A percentile compares a stretch with the other conserved stretches of the same genome.
phyloP scores from a whole-genome alignment of 2,329 filamentous ascomycete genomes.

The Myriosclerotinia duriaeana region DNA sequence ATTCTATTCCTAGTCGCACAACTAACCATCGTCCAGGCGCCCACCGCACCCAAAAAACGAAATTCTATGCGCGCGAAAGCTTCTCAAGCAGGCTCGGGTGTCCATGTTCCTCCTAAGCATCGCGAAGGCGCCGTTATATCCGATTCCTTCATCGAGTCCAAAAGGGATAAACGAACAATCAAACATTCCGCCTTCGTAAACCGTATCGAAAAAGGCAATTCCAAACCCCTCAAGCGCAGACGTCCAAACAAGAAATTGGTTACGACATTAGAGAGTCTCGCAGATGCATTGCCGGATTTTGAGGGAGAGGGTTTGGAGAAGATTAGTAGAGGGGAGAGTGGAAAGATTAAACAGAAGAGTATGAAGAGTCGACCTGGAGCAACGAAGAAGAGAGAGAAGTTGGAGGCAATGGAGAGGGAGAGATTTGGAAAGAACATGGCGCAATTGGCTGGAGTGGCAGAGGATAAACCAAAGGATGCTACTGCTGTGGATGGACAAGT shows the following conservation, averaged over 20 bases:
- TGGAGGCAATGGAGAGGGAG: conserved; percentile 79
- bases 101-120: conserved; percentile 32
- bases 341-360: conserved; percentile 71
- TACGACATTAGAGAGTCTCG: conserved; percentile 71
- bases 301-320: conserved; percentile 45
- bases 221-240: conserved; percentile 60
- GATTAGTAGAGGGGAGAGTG: conserved; percentile 48
- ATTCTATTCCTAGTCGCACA: not conserved
- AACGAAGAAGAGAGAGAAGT: conserved; percentile 75
- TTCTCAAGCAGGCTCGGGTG: conserved; percentile 52
- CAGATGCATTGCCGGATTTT: conserved; percentile 70
- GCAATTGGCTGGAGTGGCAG: conserved; percentile 50
- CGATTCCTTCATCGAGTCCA: conserved; percentile 66
- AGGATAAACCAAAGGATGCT: conserved; percentile 20
- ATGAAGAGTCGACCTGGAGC: conserved; percentile 74
- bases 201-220: conserved; percentile 64
- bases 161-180: conserved; percentile 79
- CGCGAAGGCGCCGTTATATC: conserved; percentile 52
- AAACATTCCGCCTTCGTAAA: conserved; percentile 79
- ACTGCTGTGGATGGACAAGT: conserved; percentile 25
- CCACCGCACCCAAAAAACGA: conserved; percentile 52
- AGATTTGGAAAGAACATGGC: conserved; percentile 83
- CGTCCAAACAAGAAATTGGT: conserved; percentile 75
- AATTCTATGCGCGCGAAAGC: conserved; percentile 57
- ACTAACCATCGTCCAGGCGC: conserved; percentile 42